Base-by-base conservation (phyloP, 2,329 filamentous ascomycete species). In the Colletotrichum tofieldiae region DNA sequence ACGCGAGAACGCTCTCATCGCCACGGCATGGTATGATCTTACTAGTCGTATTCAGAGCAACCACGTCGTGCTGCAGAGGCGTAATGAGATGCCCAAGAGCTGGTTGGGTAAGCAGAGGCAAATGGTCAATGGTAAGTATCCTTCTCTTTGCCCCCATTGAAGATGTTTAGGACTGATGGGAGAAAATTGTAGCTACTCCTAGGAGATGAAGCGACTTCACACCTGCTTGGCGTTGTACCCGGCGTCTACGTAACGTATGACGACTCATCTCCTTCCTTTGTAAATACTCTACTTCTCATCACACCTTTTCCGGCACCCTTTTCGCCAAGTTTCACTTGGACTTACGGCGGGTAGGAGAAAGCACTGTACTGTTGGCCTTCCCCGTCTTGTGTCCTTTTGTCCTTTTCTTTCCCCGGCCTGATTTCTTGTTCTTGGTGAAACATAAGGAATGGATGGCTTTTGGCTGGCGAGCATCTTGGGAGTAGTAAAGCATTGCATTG, bases 1-100 rank as follows among this genome's bases (percentile, higher is more conserved):
- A 80, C 90, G 93, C 76, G 94, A 97, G 81, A 94, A 94, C 80
- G 88, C 88, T 49, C 87, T 96, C 79, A 94, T 97, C 77, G 87
- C 92, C 35, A 93, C 91, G n/a, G 94, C 94, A 2, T 97, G 93
- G 93, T 95, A 95, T 83, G 93, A 96, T 81, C 88, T 96, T 77
- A 91, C 92, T 35, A 92, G 88, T 79, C 88, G 94, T 63, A 82
- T 97, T 76, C 94, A 96, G 83, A 95, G 93, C 84, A 96, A 95
- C 80, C 93, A 93, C 74, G 92, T 96, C 52, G 90, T 94, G 66
- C 83, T 97, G 74, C 93, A 95, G 79, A 86, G 94, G 75, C 88
- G 93, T 76, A 90, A 90, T 76, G 93, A 96, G 77, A 89, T 89
- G 76, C 93, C 93, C 18, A 92, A 91, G 82, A 95, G 93, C 82